Evolutionary conservation across 805 yeast genomes (phyloP).

Genomic region (Danielozyma ontarioensis): DNA sequence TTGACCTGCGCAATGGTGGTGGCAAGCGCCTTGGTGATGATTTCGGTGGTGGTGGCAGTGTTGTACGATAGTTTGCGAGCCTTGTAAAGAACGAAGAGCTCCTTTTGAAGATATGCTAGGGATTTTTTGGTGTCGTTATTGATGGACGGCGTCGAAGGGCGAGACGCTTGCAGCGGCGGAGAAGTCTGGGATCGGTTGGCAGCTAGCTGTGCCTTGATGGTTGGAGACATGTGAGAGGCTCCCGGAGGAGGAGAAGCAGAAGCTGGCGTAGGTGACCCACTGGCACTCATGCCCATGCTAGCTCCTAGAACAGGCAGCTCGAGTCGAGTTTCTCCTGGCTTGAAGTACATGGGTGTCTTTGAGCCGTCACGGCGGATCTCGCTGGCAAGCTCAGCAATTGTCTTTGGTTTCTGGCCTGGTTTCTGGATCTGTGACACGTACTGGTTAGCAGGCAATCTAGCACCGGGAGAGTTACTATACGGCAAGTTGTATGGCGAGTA

Average conservation of each 20-base stretch:
- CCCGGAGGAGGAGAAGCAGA: constrained; percentile 3
- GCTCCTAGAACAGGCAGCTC: constrained; percentile 4
- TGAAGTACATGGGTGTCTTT: constrained; percentile 31
- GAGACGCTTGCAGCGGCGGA: constrained; percentile 12
- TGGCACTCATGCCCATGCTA: constrained; percentile 3
- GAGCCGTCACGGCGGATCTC: constrained; percentile 33
- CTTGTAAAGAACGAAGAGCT: constrained; percentile 72
- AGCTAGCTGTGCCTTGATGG: constrained; percentile 43
- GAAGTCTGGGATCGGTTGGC: constrained; percentile 37
- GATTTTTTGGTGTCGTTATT: constrained; percentile 67
- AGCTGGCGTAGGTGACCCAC: neutral
- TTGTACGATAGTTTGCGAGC: constrained; percentile 66
- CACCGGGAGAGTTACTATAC: constrained; percentile 17
- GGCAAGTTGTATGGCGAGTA: constrained; percentile 1
- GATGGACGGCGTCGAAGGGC: constrained; percentile 24
- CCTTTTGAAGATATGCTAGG: constrained; percentile 79
- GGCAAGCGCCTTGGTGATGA: constrained; percentile 86
- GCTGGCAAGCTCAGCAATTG: constrained; percentile 40
- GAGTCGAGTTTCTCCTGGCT: constrained; percentile 16
- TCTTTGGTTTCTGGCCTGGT: constrained; percentile 27
- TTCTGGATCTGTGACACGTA: constrained; percentile 3
- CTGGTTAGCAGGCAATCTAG: constrained; percentile 12
- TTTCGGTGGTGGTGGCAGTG: constrained; percentile 76
- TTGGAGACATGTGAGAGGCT: constrained; percentile 3
- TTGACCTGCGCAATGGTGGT: constrained; percentile 89